Evolutionary conservation across 2,329 filamentous ascomycete genomes (phyloP).

Genomic region (Exophiala sp.): DNA sequence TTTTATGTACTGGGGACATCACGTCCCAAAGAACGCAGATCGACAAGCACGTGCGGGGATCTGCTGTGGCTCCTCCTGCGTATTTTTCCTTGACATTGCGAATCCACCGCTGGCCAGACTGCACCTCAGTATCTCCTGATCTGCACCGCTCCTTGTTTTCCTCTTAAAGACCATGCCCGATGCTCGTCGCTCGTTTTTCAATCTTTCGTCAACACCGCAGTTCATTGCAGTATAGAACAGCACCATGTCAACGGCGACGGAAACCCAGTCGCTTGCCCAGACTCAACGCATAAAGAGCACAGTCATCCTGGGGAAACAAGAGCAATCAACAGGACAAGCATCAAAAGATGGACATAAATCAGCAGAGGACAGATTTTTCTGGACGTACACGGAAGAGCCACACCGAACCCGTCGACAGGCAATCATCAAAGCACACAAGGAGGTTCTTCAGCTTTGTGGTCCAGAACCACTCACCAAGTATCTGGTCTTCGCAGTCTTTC

Average conservation of each 20-base stretch:
- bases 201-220: background rate
- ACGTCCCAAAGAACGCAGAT: background rate
- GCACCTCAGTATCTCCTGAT: conserved; percentile 1
- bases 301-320: background rate
- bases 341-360: background rate
- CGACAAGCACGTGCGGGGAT: conserved; percentile 1
- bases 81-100: background rate
- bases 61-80: background rate
- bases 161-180: background rate
- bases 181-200: background rate
- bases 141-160: background rate
- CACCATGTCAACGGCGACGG: conserved; percentile 20
- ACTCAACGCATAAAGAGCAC: background rate
- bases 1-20: background rate
- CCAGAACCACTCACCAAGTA: conserved; percentile 96
- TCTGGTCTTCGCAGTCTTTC: conserved; percentile 77
- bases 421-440: conserved; percentile 97
- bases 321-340: conserved; percentile 3
- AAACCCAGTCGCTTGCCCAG: conserved; percentile 15
- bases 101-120: background rate
- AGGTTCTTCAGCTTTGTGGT: conserved; percentile 96
- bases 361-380: conserved; percentile 71
- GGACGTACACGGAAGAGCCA: conserved; percentile 98
- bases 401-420: conserved; percentile 85
- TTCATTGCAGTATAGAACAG: background rate